Conservation (phyloP, 2,329 filamentous ascomycete species). For the Talaromyces piceae region DNA sequence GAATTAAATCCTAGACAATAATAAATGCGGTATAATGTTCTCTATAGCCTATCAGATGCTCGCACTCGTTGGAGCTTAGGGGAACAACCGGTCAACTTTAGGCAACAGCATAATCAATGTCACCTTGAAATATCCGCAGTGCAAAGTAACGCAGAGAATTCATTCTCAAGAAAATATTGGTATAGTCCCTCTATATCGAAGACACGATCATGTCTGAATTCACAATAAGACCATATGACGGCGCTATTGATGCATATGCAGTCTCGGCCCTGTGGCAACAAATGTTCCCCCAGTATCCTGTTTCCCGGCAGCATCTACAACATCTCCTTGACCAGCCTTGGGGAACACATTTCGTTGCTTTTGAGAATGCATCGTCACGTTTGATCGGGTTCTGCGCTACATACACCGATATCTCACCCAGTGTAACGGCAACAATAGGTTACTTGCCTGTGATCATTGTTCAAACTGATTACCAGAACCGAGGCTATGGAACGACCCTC, state of each 20-base stretch:
- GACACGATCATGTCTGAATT: not conserved
- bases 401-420: not conserved
- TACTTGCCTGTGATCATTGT: conserved; percentile 1
- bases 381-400: conserved; percentile 4
- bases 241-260: not conserved
- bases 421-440: not conserved
- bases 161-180: no score
- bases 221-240: conserved; percentile 3
- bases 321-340: not conserved
- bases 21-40: no score
- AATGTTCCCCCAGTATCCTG: conserved; percentile 1
- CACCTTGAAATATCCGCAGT: no score
- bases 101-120: no score
- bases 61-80: no score
- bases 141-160: no score
- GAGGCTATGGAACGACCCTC: not conserved
- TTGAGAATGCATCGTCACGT: not conserved
- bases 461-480: not conserved
- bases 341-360: conserved; percentile 4
- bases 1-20: no score
- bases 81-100: no score
- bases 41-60: no score
- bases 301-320: conserved; percentile 2
- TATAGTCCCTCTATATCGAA: no score
- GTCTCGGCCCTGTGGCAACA: conserved; percentile 5